phyloP scores from a whole-genome alignment of 768 basidiomycete species.

The Calocera viscosa region DNA sequence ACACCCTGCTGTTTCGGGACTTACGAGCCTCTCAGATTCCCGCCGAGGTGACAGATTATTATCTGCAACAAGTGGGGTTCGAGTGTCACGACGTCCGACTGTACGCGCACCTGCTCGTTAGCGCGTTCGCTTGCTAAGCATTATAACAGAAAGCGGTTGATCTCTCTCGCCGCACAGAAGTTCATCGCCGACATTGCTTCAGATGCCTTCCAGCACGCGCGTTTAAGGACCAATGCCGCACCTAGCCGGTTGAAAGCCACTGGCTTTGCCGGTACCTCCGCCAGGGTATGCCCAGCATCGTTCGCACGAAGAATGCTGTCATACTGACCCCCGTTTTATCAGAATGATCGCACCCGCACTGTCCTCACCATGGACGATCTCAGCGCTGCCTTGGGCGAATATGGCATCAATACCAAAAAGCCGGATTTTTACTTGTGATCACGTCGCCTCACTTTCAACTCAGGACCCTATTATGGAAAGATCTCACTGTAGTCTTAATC shows the following conservation, averaged over 20 bases:
- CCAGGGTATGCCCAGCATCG: slow-evolving; percentile 39
- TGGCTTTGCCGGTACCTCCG: slow-evolving; percentile 47
- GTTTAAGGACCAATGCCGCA: slow-evolving; percentile 75
- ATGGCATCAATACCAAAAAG: slow-evolving; percentile 86
- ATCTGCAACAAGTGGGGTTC: slow-evolving; percentile 89
- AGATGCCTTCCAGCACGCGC: slow-evolving; percentile 95
- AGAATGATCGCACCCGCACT: slow-evolving; percentile 80
- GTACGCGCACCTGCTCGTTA: slow-evolving; percentile 35
- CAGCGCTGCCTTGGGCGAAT: slow-evolving; percentile 82
- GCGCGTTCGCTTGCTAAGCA: not conserved
- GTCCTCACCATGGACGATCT: slow-evolving; percentile 97
- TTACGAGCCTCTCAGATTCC: slow-evolving; percentile 52
- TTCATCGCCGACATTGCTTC: slow-evolving; percentile 94
- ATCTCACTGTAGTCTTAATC: slow-evolving; percentile 8
- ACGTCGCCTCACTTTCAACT: not conserved
- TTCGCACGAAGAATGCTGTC: not conserved
- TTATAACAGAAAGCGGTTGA: slow-evolving; percentile 66
- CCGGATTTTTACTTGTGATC: slow-evolving; percentile 78
- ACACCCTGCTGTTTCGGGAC: not conserved
- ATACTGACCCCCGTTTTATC: slow-evolving; percentile 18
- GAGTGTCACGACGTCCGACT: slow-evolving; percentile 88
- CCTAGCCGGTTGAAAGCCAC: slow-evolving; percentile 53
- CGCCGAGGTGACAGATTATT: slow-evolving; percentile 95
- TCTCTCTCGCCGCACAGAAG: slow-evolving; percentile 93
- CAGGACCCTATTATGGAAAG: not conserved